Conservation (phyloP, 257 asterid genomes). For the Nicotiana undulata region DNA sequence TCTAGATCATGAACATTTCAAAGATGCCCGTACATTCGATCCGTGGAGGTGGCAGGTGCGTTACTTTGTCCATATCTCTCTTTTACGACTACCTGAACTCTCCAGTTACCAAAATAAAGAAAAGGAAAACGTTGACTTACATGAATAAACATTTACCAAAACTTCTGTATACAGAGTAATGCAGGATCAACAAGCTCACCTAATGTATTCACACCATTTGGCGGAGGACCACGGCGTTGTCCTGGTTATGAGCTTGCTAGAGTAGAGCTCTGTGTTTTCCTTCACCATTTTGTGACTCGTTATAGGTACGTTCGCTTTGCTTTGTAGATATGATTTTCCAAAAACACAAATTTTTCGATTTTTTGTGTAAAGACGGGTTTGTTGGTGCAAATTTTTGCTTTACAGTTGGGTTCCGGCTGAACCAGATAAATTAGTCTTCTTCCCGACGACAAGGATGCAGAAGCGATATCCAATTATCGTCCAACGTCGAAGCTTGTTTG, state of each 20-base stretch:
- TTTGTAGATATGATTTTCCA: neutral
- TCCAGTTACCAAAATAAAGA: neutral
- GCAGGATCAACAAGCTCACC: constrained; percentile 25
- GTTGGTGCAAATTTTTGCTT: neutral
- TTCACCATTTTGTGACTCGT: constrained; percentile 79
- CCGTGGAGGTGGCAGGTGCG: constrained; percentile 98
- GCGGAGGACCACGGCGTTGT: constrained; percentile 98
- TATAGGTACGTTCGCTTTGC: constrained; percentile 41
- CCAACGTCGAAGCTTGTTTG: constrained; percentile 26
- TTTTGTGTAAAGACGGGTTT: neutral
- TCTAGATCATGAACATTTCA: constrained; percentile 61
- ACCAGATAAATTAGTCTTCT: constrained; percentile 75
- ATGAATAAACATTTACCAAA: neutral
- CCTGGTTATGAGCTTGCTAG: constrained; percentile 96
- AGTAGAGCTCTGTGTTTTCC: constrained; percentile 90
- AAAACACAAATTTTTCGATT: neutral
- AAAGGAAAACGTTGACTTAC: neutral
- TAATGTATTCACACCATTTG: constrained; percentile 66
- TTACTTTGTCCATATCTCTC: neutral
- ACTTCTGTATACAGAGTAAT: constrained; percentile 19
- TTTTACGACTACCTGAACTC: neutral
- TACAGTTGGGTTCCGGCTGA: constrained; percentile 84
- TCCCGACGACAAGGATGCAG: constrained; percentile 81
- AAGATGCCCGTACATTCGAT: constrained; percentile 84
- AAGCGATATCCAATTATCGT: constrained; percentile 73